A percentile compares a stretch with the other conserved stretches of the same genome.
Evolutionary conservation across 208 protist genomes (phyloP).

Genomic region (Novymonas esmeraldas): DNA sequence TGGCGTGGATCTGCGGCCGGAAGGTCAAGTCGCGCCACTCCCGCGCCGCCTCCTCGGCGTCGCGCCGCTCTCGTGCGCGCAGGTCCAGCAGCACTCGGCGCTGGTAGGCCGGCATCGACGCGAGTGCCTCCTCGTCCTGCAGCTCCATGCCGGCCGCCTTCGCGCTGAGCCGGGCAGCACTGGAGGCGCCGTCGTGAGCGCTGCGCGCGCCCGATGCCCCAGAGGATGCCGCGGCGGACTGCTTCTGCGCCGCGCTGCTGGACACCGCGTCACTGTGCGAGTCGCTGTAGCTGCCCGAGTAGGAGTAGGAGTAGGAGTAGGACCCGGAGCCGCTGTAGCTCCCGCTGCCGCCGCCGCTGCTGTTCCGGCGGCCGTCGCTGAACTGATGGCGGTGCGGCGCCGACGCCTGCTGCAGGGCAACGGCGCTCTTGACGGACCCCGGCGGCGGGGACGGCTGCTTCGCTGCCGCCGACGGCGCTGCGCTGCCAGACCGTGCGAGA

Average conservation of each 20-base stretch:
- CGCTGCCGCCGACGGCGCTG: neutral
- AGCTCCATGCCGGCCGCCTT: constrained; percentile 3
- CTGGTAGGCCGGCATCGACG: constrained; percentile 58
- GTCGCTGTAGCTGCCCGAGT: constrained; percentile 7
- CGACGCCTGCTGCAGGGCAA: neutral
- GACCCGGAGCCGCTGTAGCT: constrained; percentile 22
- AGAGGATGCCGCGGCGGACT: constrained; percentile 1
- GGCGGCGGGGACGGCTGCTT: neutral
- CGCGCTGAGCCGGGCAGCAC: constrained; percentile 2
- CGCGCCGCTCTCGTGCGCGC: constrained; percentile 53
- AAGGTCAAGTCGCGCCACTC: constrained; percentile 65
- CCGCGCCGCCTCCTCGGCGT: constrained; percentile 48
- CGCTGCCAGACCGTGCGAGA: no score
- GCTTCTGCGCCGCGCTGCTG: neutral
- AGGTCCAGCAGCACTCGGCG: constrained; percentile 67
- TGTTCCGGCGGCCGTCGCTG: no score
- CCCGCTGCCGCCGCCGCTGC: constrained; percentile 7
- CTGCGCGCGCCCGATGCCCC: neutral
- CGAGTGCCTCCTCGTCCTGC: constrained; percentile 27
- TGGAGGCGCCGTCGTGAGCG: constrained; percentile 1
- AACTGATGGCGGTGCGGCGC: neutral
- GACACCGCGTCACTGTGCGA: neutral
- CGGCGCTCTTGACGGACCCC: neutral
- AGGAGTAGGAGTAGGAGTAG: constrained; percentile 29
- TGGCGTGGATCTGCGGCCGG: constrained; percentile 37